Conservation (phyloP, 139 green algal species). For the Zygnema cylindricum region DNA sequence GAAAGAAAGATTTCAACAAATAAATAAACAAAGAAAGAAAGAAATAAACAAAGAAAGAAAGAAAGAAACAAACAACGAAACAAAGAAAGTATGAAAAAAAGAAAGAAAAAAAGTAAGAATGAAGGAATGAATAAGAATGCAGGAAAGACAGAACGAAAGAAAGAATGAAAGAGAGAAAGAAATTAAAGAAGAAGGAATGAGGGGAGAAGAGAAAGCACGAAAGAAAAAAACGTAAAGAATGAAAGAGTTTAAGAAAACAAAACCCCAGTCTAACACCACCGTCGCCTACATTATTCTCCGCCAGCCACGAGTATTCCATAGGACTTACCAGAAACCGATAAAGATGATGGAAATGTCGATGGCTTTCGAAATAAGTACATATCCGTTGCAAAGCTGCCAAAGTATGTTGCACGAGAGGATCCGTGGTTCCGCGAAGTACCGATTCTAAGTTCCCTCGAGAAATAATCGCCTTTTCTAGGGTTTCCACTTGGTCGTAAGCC, state of each 20-base stretch:
- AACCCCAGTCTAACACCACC: too few species aligned
- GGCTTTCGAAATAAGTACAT: conserved; percentile 47
- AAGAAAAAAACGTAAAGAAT: background rate
- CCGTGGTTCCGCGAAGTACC: background rate
- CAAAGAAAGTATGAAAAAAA: too few species aligned
- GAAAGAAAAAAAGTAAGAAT: too few species aligned
- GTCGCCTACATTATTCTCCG: too few species aligned
- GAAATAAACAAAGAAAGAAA: too few species aligned
- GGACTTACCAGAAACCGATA: conserved; percentile 44
- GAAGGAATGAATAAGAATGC: background rate
- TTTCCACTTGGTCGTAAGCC: conserved; percentile 19
- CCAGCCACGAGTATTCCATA: too few species aligned
- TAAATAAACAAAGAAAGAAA: too few species aligned
- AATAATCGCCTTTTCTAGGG: conserved; percentile 36
- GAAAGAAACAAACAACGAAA: too few species aligned
- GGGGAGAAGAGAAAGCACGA: background rate
- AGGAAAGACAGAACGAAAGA: background rate
- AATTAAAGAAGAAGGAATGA: background rate
- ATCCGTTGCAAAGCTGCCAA: conserved; percentile 25
- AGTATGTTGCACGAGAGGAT: conserved; percentile 8
- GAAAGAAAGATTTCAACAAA: too few species aligned
- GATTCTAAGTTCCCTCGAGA: background rate
- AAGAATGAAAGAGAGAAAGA: background rate
- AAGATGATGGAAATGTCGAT: conserved; percentile 54
- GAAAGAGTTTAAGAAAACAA: too few species aligned